phyloP scores from a whole-genome alignment of 768 basidiomycete genomes.

The Agrocybe praecox region DNA sequence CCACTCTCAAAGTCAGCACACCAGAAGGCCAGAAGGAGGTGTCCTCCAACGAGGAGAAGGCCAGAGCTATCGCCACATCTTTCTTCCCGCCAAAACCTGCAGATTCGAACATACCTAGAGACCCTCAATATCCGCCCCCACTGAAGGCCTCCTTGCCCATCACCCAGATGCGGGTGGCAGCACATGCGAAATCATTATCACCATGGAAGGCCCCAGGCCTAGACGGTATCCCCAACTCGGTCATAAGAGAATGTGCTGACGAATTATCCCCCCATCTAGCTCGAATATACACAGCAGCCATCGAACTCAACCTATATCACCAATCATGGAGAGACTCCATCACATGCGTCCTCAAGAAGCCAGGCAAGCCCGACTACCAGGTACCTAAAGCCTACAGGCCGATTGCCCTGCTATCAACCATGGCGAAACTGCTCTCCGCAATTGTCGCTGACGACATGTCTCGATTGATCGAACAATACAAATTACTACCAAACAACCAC shows the following conservation, averaged over 20 bases:
- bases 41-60: slow-evolving; percentile 11
- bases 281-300: slow-evolving; percentile 30
- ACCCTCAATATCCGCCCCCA: background rate
- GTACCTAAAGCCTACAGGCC: slow-evolving; percentile 32
- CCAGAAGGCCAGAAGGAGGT: background rate
- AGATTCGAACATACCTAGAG: background rate
- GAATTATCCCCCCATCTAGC: slow-evolving; percentile 27
- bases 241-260: slow-evolving; percentile 22
- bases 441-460: slow-evolving; percentile 23
- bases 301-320: slow-evolving; percentile 25
- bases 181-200: slow-evolving; percentile 3
- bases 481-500: slow-evolving; percentile 34
- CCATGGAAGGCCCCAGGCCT: slow-evolving; percentile 32
- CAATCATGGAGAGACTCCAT: slow-evolving; percentile 9
- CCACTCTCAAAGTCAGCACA: slow-evolving; percentile 8
- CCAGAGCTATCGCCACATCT: background rate
- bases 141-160: background rate
- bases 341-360: slow-evolving; percentile 35
- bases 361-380: slow-evolving; percentile 33
- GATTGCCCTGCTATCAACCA: slow-evolving; percentile 28
- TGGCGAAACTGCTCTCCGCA: slow-evolving; percentile 21
- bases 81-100: slow-evolving; percentile 20
- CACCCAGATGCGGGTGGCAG: background rate
- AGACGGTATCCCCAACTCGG: slow-evolving; percentile 26
- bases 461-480: slow-evolving; percentile 24